Evolutionary conservation across 306 rosid genomes (phyloP), one percentile per base, ranked within the genome.

Genomic region (Cyclanthera cordifolia): DNA sequence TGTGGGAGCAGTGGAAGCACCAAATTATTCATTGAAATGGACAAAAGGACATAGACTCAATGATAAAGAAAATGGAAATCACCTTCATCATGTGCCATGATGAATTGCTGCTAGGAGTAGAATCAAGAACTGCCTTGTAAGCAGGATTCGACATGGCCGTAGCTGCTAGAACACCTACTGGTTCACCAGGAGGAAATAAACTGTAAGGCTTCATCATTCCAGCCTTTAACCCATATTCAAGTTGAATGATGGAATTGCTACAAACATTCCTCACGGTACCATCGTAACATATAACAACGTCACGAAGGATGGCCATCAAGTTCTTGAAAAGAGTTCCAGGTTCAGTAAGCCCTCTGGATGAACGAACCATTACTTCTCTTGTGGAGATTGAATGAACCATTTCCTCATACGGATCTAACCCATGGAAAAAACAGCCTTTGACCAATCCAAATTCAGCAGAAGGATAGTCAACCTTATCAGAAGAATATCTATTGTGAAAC

Each of bases 81-180:
- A 90, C 99, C 99, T 93, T 93, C 99, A 93, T 93, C 82, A 90
- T 74, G 53, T 85, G 94, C 99, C 96, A 93, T n/a, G 99, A 87
- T 39, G 95, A 90, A 72, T 82, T 93, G 85, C 99, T 93, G 77
- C 82, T 90, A 27, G 95, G 90, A 69, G 86, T 84, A 52, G 95
- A 83, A 82, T 93, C 99, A 73, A 93, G 96, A 64, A 93, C 99
- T 28, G 97, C 96, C 72, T 89, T 90, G 66, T 90, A 93, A 3
- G 99, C 99, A 80, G 99, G 99, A 80, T 83, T 93, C 12, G 99
- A 93, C 96, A 93, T 93, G 0, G 96, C 82, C 3, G 99, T 93
- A 65, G 99, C 99, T 57, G 96, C 99, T 74, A 93, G 78, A 63
- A 90, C 96, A 9, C 99, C 99, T 52, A 93, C 99, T 63, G 99